Evolutionary conservation across 2,329 filamentous ascomycete species (phyloP).

Genomic region (Colletotrichum nymphaeae): DNA sequence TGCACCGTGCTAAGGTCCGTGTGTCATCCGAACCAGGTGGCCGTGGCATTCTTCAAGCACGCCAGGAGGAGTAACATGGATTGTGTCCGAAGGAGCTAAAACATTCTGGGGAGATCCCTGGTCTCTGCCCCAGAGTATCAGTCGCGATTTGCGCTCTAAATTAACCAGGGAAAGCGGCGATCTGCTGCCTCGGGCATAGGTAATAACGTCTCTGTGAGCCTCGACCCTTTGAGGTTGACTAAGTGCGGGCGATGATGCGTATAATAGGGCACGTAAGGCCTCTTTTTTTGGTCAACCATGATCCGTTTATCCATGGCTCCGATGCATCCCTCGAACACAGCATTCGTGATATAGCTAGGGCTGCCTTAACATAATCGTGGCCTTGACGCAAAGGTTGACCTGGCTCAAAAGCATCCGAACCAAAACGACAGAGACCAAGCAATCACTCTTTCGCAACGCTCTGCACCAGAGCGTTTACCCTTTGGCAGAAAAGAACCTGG

Average conservation of each 20-base stretch:
- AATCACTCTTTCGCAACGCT: not conserved
- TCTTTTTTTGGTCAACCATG: not conserved
- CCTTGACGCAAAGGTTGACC: not conserved
- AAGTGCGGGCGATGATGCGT: not conserved
- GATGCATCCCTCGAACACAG: not conserved
- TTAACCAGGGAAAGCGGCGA: slow-evolving; percentile 25
- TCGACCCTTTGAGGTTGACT: not conserved
- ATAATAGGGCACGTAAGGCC: not conserved
- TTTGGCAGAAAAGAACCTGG: slow-evolving; percentile 16
- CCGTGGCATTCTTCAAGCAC: slow-evolving; percentile 32
- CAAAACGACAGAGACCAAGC: not conserved
- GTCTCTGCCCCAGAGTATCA: slow-evolving; percentile 27
- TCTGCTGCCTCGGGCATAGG: slow-evolving; percentile 19
- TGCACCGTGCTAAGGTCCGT: slow-evolving; percentile 15
- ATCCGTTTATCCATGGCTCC: not conserved
- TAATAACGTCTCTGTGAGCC: not conserved
- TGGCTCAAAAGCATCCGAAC: not conserved
- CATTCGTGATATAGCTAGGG: not conserved
- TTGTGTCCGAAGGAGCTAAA: slow-evolving; percentile 30
- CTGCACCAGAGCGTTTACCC: not conserved
- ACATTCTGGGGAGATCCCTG: slow-evolving; percentile 32
- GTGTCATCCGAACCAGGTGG: slow-evolving; percentile 33
- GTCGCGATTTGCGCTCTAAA: slow-evolving; percentile 34
- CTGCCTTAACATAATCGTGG: not conserved
- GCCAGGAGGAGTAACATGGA: slow-evolving; percentile 13